Conservation (phyloP, 2,329 filamentous ascomycete genomes). For the Ascochyta fabae region DNA sequence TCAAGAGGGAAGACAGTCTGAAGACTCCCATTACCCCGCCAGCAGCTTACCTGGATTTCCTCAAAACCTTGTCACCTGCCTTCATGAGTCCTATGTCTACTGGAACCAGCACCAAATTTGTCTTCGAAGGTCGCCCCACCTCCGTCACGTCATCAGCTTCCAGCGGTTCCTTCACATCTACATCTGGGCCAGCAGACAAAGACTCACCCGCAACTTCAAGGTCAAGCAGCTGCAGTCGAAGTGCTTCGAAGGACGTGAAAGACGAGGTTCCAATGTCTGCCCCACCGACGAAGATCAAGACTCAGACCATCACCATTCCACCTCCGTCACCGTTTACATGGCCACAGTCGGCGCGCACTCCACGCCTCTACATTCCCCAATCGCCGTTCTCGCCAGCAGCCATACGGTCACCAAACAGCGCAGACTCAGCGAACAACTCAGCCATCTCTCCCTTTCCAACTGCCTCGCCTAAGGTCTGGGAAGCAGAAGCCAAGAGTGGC, state of each 20-base stretch:
- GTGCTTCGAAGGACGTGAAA: slow-evolving; percentile 33
- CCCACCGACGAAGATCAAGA: slow-evolving; percentile 52
- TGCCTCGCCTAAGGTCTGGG: slow-evolving; percentile 80
- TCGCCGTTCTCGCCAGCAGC: slow-evolving; percentile 71
- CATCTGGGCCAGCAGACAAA: slow-evolving; percentile 43
- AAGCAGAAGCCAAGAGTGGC: slow-evolving; percentile 69
- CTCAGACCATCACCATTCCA: slow-evolving; percentile 64
- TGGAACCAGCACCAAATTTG: slow-evolving; percentile 60
- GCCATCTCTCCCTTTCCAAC: slow-evolving; percentile 77
- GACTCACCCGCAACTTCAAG: slow-evolving; percentile 45
- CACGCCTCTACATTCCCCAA: slow-evolving; percentile 75
- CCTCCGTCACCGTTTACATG: slow-evolving; percentile 68
- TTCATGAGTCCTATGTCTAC: slow-evolving; percentile 73
- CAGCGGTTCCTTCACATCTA: slow-evolving; percentile 45
- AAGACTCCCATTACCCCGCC: slow-evolving; percentile 92
- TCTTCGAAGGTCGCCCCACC: slow-evolving; percentile 52
- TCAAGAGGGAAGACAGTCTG: slow-evolving; percentile 71
- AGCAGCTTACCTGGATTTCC: slow-evolving; percentile 87
- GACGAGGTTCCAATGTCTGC: slow-evolving; percentile 51
- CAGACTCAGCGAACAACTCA: slow-evolving; percentile 50
- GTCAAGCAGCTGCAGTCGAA: slow-evolving; percentile 49
- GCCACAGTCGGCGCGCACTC: slow-evolving; percentile 66
- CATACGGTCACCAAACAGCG: slow-evolving; percentile 72
- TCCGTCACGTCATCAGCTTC: slow-evolving; percentile 49
- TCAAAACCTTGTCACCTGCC: slow-evolving; percentile 77